Evolutionary conservation across 345 rosid species (phyloP).

Genomic region (Eucalyptus pumila): DNA sequence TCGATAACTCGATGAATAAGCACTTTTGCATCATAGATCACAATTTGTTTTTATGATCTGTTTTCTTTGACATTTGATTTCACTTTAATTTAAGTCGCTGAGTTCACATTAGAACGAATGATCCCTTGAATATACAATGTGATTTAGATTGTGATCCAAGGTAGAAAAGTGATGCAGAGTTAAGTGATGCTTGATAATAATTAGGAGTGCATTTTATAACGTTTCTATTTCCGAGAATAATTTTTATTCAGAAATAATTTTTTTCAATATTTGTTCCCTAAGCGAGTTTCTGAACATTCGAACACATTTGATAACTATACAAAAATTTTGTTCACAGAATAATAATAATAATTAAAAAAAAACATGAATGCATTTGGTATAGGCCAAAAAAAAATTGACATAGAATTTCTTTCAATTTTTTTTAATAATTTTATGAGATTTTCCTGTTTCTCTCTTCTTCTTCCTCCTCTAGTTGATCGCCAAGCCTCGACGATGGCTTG

Average conservation of each 20-base stretch:
- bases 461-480: rapidly evolving
- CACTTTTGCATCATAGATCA: background rate
- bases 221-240: rapidly evolving
- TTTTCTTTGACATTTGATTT: background rate
- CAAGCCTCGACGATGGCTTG: rapidly evolving
- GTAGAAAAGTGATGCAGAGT: background rate
- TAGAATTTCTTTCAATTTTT: too few relatives aligned
- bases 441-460: too few relatives aligned
- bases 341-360: too few relatives aligned
- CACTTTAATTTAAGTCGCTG: background rate
- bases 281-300: rapidly evolving
- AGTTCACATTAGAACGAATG: background rate
- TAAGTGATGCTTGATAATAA: background rate
- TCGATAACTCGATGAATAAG: rapidly evolving
- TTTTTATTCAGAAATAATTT: rapidly evolving
- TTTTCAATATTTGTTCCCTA: rapidly evolving
- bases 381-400: rapidly evolving
- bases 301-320: rapidly evolving
- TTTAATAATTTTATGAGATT: too few relatives aligned
- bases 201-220: rapidly evolving
- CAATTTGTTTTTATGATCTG: background rate
- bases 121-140: background rate
- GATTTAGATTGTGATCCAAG: background rate
- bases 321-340: rapidly evolving
- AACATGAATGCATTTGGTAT: rapidly evolving